These are phyloP conservation scores for Suillus paluster DNA, from an alignment of 768 basidiomycete genomes.

Conservation along the genomic window DNA sequence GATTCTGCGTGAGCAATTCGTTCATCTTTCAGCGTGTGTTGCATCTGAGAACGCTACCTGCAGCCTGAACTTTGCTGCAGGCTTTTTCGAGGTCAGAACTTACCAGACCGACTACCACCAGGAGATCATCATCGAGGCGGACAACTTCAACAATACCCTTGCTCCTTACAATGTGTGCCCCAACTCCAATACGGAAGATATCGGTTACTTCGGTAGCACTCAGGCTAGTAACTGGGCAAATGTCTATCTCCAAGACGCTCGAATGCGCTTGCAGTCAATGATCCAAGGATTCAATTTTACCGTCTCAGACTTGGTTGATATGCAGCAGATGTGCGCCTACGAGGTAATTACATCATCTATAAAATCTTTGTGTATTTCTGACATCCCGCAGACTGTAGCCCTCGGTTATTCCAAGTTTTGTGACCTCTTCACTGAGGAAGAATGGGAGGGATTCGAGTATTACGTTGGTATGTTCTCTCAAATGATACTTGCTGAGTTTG, in stretches of 20 bases:
- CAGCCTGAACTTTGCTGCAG: constrained; percentile 53
- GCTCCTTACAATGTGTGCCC: constrained; percentile 43
- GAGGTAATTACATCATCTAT: constrained; percentile 29
- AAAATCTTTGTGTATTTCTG: not conserved
- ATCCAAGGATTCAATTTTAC: constrained; percentile 39
- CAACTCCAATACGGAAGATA: constrained; percentile 32
- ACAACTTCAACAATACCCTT: constrained; percentile 52
- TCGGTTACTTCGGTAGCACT: constrained; percentile 25
- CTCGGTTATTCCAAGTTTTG: constrained; percentile 57
- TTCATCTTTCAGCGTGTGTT: constrained; percentile 18
- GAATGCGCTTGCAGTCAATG: constrained; percentile 35
- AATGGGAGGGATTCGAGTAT: constrained; percentile 57
- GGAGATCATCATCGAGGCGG: constrained; percentile 48
- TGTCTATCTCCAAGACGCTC: constrained; percentile 43
- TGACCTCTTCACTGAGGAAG: constrained; percentile 52
- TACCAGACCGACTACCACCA: constrained; percentile 49
- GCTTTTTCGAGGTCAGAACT: constrained; percentile 51
- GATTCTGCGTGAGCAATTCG: constrained; percentile 33
- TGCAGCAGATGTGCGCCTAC: constrained; percentile 46
- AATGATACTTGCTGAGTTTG: not conserved
- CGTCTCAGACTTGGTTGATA: constrained; percentile 31
- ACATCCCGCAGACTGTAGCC: constrained; percentile 44
- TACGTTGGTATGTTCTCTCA: constrained; percentile 28
- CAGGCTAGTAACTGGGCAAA: constrained; percentile 40
- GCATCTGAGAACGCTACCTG: constrained; percentile 11